These are phyloP conservation scores for Apiospora pterosperma DNA, from an alignment of 2,329 filamentous ascomycete species.

Conservation along the genomic window DNA sequence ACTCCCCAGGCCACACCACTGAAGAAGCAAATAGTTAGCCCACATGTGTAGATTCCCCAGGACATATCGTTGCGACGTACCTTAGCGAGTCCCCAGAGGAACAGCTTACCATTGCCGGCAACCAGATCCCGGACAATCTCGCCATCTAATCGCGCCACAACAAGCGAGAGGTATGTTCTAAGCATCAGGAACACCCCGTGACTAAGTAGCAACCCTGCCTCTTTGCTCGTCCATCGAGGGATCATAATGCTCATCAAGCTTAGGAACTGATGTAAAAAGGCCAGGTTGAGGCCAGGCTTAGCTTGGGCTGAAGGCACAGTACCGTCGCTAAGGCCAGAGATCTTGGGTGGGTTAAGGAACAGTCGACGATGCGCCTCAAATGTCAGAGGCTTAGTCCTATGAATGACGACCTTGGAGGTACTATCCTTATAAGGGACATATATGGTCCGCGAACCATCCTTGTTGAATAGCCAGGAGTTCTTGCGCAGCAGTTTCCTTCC, in stretches of 20 bases:
- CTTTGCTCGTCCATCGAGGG: conserved; percentile 91
- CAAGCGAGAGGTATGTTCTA: conserved; percentile 87
- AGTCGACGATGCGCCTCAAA: conserved; percentile 94
- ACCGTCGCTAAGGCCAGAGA: conserved; percentile 71
- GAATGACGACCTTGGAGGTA: conserved; percentile 87
- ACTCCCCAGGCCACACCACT: conserved; percentile 90
- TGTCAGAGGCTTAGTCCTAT: conserved; percentile 85
- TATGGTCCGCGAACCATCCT: conserved; percentile 91
- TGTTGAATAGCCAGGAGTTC: conserved; percentile 90
- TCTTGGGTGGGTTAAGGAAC: conserved; percentile 86
- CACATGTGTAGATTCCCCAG: neutral
- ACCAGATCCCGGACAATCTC: conserved; percentile 95
- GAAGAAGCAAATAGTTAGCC: conserved; percentile 11
- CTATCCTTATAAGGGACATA: conserved; percentile 89
- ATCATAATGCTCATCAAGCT: conserved; percentile 98
- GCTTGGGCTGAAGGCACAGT: conserved; percentile 82
- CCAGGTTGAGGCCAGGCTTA: conserved; percentile 90
- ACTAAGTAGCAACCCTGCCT: conserved; percentile 83
- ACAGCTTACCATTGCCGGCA: conserved; percentile 86
- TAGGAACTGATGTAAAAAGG: conserved; percentile 94
- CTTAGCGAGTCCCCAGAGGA: conserved; percentile 85
- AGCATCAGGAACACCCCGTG: conserved; percentile 88
- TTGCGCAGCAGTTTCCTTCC: conserved; percentile 78
- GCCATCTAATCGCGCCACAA: conserved; percentile 90
- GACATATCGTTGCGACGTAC: conserved; percentile 30